Base-by-base conservation (phyloP, 139 green algal species). In the Coelastrella sp. region DNA sequence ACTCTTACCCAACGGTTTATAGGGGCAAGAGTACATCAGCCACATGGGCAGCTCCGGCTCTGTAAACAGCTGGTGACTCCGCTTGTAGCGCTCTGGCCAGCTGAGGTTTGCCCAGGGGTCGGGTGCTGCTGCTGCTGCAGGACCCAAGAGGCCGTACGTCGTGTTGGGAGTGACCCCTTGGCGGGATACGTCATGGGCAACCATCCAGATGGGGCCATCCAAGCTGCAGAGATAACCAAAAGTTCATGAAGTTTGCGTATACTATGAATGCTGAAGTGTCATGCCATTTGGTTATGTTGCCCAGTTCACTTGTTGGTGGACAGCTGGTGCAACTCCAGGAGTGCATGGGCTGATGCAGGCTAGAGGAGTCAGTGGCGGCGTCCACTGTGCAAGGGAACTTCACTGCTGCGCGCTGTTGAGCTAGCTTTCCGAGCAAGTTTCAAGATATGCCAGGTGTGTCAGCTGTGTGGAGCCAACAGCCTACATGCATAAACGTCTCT, bases 21-120 rank as follows among this genome's bases (percentile, higher is more conserved):
- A 88, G 5, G 83, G 83, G 68, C 83, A 88, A 4, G 32, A 3
- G 32, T 88, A 88, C 83, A 88, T 88, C 11, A 88, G 68, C 83
- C 83, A 88, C 83, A 88, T 88, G 13, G 47, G 54, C 54, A 80
- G 47, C 8, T 4, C 14, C 4, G 83, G 83, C 54, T 88, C 83
- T 13, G 14, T 59, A 17, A 54, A 14, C 19, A 73, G 80, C 22
- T 85, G 68, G 14, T 76, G 68, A 22, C 22, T 76, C 16, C n/a
- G 68, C 14, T 8, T 8, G 8, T 8, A 14, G 2, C 68, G 68
- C 54, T 76, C 68, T 10, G 5, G 14, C 68, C 68, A 76, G 68
- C 14, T 76, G 16, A 76, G 16, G 17, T 76, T 76, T 23, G 16
- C 17, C 16, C 16, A 10, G 14, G 6, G 14, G 7, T 76, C 17